Evolutionary conservation across 2,329 filamentous ascomycete species (phyloP), one percentile per base, ranked within the genome.

Genomic region (Ophiostoma ips): DNA sequence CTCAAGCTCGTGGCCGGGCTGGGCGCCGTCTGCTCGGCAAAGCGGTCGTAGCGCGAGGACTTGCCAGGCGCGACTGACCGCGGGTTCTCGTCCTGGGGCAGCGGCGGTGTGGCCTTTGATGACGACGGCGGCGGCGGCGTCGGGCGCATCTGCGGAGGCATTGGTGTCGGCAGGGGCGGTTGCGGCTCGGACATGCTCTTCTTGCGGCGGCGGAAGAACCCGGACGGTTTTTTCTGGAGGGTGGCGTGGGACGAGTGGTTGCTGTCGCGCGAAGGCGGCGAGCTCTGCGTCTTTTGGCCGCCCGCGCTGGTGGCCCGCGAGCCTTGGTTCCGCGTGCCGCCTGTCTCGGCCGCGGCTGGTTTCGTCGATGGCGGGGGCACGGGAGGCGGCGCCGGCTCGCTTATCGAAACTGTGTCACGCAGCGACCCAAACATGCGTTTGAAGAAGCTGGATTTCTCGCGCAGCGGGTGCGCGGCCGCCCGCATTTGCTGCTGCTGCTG

Each of bases 141-240:
- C 50, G 55, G 58, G 16, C 33, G 41, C 41, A 18, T 55, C 51
- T 37, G 24, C 13, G 41, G 11, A 5, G 19, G 46, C 2, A 36
- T 24, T 13, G 64, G 65, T 31, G 65, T 58, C 1, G 75, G 75
- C 30, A 81, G 65, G 9, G 83, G 79, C 33, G 83, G 79, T 36
- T 74, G 74, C 1, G 50, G 51, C 55, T 94, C 88, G 13, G 79
- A 77, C 33, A 87, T 67, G 5, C 89, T 95, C 74, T 90, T 94
- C 76, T 96, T 96, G 55, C 89, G 78, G 53, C 92, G 77, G 55
- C 92, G 78, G 68, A 96, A 96, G 68, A 98, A 96, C 0, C 87
- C 90, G 1, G 90, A 94, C 4, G 87, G 79, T 65, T 95, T 95
- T 71, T 95, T 95, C 59, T 86, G 84, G 48, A 95, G 68, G 18